These are phyloP conservation scores for Ganoderma leucocontextum DNA, from an alignment of 1,284 basidiomycete genomes.

Conservation along the genomic window DNA sequence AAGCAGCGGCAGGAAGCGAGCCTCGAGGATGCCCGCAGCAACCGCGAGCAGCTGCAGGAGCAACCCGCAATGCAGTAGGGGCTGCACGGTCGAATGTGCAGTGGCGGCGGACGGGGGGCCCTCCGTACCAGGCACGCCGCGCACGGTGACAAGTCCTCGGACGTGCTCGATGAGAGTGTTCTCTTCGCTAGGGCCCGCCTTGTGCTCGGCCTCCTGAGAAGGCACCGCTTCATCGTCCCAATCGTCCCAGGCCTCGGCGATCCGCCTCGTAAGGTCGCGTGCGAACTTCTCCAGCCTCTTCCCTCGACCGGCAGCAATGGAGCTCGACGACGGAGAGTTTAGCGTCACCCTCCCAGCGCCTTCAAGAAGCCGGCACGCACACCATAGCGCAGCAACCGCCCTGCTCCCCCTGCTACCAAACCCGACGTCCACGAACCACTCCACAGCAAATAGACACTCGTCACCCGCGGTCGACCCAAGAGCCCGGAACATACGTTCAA, in stretches of 20 bases:
- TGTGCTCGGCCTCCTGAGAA: slow-evolving; percentile 29
- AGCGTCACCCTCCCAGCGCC: slow-evolving; percentile 66
- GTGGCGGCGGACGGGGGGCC: slow-evolving; percentile 45
- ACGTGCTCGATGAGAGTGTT: slow-evolving; percentile 59
- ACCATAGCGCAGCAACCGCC: slow-evolving; percentile 85
- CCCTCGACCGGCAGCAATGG: slow-evolving; percentile 29
- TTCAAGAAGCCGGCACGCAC: slow-evolving; percentile 76
- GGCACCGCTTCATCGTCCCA: slow-evolving; percentile 40
- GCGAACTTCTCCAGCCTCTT: slow-evolving; percentile 73
- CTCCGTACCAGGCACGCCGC: slow-evolving; percentile 43
- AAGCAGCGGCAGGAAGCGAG: slow-evolving; percentile 75
- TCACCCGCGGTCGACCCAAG: slow-evolving; percentile 79
- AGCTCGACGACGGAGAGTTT: slow-evolving; percentile 38
- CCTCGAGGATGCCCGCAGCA: slow-evolving; percentile 71
- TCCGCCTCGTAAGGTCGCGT: slow-evolving; percentile 64
- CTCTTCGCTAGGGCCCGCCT: slow-evolving; percentile 39
- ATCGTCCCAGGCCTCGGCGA: slow-evolving; percentile 79
- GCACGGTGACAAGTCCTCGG: slow-evolving; percentile 55
- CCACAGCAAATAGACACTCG: slow-evolving; percentile 74
- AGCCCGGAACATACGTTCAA: slow-evolving; percentile 76
- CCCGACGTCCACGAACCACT: slow-evolving; percentile 82
- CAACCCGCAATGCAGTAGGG: slow-evolving; percentile 64
- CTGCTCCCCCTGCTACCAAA: slow-evolving; percentile 51
- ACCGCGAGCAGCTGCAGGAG: slow-evolving; percentile 78
- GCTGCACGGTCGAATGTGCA: slow-evolving; percentile 47